phyloP scores from a whole-genome alignment of 345 rosid genomes.

The Punica granatum region DNA sequence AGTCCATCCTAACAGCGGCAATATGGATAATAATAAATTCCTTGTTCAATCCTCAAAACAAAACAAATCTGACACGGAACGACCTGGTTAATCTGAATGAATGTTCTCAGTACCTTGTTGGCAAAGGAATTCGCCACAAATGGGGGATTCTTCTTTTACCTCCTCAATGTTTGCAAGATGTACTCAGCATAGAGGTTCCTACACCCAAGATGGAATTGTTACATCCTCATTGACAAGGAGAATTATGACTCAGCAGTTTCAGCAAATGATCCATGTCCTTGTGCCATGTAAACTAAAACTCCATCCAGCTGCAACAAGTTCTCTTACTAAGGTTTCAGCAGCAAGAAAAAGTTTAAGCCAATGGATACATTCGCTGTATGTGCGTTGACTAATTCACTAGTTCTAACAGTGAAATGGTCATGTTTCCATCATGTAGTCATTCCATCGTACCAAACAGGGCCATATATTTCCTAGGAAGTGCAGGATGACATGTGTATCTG shows the following conservation, averaged over 20 bases:
- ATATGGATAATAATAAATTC: neutral
- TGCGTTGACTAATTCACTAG: neutral
- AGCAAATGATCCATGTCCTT: neutral
- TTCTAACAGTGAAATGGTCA: neutral
- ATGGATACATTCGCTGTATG: too few relatives aligned
- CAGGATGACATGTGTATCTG: neutral
- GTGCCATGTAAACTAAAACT: neutral
- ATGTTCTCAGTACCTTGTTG: neutral
- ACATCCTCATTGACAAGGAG: neutral
- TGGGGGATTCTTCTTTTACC: conserved; percentile 20
- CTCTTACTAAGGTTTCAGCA: too few relatives aligned
- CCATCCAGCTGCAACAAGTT: neutral
- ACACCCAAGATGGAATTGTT: conserved; percentile 16
- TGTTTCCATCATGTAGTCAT: too few relatives aligned
- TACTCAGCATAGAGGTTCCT: conserved; percentile 95
- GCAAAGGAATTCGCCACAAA: conserved; percentile 9
- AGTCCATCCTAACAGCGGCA: neutral
- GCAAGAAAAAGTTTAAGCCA: too few relatives aligned
- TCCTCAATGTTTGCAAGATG: conserved; percentile 67
- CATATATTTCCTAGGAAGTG: neutral
- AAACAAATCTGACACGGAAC: neutral
- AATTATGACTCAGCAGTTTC: neutral
- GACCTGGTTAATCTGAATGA: neutral
- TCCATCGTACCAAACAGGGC: neutral
- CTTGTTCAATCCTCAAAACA: neutral